These are phyloP conservation scores for Fusarium agapanthi DNA, from an alignment of 2,329 filamentous ascomycete species.

Conservation along the genomic window DNA sequence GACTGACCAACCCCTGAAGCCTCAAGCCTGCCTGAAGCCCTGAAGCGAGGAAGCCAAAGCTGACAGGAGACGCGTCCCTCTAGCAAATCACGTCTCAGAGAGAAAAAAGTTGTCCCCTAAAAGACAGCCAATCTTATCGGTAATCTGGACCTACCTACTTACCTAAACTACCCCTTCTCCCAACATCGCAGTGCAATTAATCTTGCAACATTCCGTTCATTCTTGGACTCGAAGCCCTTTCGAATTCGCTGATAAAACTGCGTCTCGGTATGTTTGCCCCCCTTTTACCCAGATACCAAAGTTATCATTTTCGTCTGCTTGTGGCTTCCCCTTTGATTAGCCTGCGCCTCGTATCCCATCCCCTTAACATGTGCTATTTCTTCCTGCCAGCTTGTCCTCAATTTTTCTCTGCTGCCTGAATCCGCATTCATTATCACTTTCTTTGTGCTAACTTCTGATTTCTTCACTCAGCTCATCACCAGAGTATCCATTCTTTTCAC, in stretches of 20 bases:
- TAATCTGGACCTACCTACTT: constrained; percentile 4
- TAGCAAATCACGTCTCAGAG: constrained; percentile 30
- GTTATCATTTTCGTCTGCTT: neutral
- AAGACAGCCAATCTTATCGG: constrained; percentile 26
- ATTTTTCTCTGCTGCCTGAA: constrained; percentile 26
- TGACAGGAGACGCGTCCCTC: constrained; percentile 19
- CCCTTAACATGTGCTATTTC: constrained; percentile 14
- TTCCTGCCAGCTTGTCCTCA: constrained; percentile 40
- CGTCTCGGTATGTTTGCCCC: constrained; percentile 23
- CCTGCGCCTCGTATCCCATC: constrained; percentile 25
- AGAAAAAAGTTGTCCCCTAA: constrained; percentile 16
- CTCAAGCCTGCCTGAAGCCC: neutral
- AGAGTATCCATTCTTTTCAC: constrained; percentile 34
- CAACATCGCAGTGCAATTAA: constrained; percentile 1
- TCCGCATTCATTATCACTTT: constrained; percentile 1
- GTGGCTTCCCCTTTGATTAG: constrained; percentile 22
- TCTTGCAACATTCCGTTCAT: constrained; percentile 30
- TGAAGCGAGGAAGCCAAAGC: constrained; percentile 9
- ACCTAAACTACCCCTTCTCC: constrained; percentile 10
- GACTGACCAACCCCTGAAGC: neutral
- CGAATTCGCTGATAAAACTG: neutral
- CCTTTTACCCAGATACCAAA: constrained; percentile 7
- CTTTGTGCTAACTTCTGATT: constrained; percentile 17
- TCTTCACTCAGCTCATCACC: constrained; percentile 22
- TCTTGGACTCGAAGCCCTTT: constrained; percentile 8